Percentiles rank a stretch among this genome's conserved stretches.
phyloP scores from a whole-genome alignment of 495 filamentous ascomycete genomes.

The Penicillium paradoxum region DNA sequence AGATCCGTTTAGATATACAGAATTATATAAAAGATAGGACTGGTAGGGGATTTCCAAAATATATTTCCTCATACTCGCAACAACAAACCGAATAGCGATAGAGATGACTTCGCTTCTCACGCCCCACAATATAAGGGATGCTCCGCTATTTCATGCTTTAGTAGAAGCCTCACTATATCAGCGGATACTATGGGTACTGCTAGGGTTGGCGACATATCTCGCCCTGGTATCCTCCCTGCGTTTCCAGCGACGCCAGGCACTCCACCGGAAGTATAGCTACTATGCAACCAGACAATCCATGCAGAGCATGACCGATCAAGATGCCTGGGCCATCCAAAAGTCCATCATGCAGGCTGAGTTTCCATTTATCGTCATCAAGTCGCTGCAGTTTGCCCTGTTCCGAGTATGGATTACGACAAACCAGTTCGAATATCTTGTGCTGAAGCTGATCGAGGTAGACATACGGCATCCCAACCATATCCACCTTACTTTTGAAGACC shows the following conservation, averaged over 20 bases:
- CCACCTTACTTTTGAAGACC: conserved; percentile 51
- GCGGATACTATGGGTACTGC: conserved; percentile 2
- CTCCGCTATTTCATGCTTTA: neutral
- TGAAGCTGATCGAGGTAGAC: conserved; percentile 36
- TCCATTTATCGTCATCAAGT: conserved; percentile 48
- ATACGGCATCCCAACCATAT: conserved; percentile 63
- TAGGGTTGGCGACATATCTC: conserved; percentile 19
- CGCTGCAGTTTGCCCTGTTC: conserved; percentile 61
- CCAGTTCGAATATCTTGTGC: neutral
- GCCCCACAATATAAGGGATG: neutral
- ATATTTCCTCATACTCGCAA: neutral
- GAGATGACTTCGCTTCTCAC: neutral
- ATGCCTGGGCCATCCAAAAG: conserved; percentile 53
- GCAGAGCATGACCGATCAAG: conserved; percentile 51
- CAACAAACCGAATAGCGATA: neutral
- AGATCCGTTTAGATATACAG: too few species aligned
- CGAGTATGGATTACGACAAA: conserved; percentile 39
- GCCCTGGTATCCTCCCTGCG: conserved; percentile 33
- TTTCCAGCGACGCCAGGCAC: conserved; percentile 37
- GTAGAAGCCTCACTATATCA: neutral
- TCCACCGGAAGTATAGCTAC: conserved; percentile 44
- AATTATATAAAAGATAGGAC: neutral
- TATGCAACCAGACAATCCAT: conserved; percentile 43
- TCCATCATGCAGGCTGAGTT: conserved; percentile 48
- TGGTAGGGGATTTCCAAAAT: too few species aligned